Conservation (phyloP, 306 rosid species). For the Gynostemma pentaphyllum region DNA sequence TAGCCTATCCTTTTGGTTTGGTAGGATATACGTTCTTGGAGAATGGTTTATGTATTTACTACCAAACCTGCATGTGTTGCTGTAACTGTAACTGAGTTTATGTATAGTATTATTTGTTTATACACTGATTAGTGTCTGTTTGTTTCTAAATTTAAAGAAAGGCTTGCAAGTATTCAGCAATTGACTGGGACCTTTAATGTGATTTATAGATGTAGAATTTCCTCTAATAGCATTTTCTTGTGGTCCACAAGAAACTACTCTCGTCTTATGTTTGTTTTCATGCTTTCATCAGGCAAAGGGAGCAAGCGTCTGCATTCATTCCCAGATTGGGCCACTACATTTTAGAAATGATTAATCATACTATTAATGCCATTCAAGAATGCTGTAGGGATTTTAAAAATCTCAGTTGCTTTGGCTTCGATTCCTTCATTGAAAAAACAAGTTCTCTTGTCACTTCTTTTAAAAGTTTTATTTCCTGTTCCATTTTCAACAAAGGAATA, state of each 20-base stretch:
- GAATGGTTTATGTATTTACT: background rate
- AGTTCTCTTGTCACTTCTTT: conserved; percentile 39
- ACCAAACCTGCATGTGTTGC: background rate
- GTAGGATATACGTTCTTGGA: background rate
- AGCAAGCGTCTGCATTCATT: conserved; percentile 30
- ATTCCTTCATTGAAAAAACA: conserved; percentile 31
- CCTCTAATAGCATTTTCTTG: conserved; percentile 4
- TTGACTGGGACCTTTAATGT: background rate
- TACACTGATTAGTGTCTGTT: background rate
- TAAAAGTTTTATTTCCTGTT: conserved; percentile 48
- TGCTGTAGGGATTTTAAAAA: conserved; percentile 29
- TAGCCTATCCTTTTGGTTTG: background rate
- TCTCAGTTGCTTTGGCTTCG: conserved; percentile 34
- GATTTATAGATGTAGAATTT: background rate
- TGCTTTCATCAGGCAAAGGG: conserved; percentile 48
- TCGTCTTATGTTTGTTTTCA: conserved; percentile 8
- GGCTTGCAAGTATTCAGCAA: background rate
- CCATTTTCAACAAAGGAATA: conserved; percentile 35
- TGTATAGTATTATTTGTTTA: background rate
- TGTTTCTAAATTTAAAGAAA: background rate
- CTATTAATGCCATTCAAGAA: conserved; percentile 38
- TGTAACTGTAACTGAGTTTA: background rate
- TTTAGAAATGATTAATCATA: conserved; percentile 41
- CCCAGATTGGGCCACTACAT: conserved; percentile 44
- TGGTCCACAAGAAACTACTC: background rate